phyloP scores from a whole-genome alignment of 805 yeast genomes.

The Wickerhamomyces pijperi region DNA sequence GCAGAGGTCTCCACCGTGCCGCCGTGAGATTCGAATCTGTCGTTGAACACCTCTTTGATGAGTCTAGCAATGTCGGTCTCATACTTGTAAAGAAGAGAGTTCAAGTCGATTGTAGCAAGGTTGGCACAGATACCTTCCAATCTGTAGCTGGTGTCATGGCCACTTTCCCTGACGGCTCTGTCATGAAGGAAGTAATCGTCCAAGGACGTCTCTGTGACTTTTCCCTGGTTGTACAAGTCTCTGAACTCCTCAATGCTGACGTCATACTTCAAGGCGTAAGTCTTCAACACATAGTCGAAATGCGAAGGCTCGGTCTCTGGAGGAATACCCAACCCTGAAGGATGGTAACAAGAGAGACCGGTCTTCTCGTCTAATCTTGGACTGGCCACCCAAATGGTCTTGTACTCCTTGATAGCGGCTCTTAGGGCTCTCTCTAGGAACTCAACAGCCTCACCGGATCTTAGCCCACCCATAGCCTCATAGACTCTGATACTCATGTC shows the following conservation, averaged over 20 bases:
- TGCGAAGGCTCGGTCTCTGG: constrained; percentile 94
- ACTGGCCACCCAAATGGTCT: constrained; percentile 61
- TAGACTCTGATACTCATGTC: constrained; percentile 77
- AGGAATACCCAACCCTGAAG: constrained; percentile 87
- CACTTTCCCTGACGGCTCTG: constrained; percentile 90
- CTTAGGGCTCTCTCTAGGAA: constrained; percentile 52
- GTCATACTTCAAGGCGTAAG: constrained; percentile 55
- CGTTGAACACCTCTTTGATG: constrained; percentile 45
- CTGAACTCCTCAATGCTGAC: constrained; percentile 53
- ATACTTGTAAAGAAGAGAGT: constrained; percentile 78
- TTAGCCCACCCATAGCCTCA: constrained; percentile 40
- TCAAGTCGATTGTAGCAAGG: constrained; percentile 84
- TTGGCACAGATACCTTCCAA: constrained; percentile 84
- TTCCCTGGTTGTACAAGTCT: constrained; percentile 53
- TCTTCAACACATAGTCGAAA: constrained; percentile 58
- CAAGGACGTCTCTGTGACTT: constrained; percentile 62
- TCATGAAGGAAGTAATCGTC: constrained; percentile 88
- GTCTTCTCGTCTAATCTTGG: constrained; percentile 69
- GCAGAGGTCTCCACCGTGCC: constrained; percentile 32
- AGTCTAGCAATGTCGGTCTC: constrained; percentile 72
- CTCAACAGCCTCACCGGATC: constrained; percentile 38
- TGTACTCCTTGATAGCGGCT: constrained; percentile 84
- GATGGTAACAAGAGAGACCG: constrained; percentile 83
- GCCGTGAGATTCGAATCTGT: constrained; percentile 29
- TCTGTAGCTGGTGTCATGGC: constrained; percentile 90